phyloP scores from a whole-genome alignment of 2,329 filamentous ascomycete genomes.

The Cytospora piceicola region DNA sequence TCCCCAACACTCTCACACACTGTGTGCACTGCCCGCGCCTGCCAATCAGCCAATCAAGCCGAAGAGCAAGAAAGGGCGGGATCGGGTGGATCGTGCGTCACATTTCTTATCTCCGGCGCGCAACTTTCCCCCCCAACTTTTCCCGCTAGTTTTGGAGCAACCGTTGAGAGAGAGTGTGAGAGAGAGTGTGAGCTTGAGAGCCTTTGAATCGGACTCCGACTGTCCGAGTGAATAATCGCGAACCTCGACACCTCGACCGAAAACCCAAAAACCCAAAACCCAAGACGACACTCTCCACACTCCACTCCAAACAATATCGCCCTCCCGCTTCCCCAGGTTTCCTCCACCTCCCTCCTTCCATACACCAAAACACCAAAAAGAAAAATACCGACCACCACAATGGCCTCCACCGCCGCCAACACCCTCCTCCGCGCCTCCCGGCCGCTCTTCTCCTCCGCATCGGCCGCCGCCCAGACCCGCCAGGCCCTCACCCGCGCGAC shows the following conservation, averaged over 20 bases:
- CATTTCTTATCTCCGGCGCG: conserved; percentile 24
- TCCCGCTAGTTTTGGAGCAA: conserved; percentile 15
- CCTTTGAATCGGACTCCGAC: conserved; percentile 26
- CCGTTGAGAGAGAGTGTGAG: too few species aligned
- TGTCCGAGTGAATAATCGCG: conserved; percentile 1
- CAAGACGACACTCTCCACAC: not conserved
- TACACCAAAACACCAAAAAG: not conserved
- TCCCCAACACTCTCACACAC: too few species aligned
- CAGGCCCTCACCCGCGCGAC: conserved; percentile 54
- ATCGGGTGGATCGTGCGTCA: conserved; percentile 15
- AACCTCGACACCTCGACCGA: too few species aligned
- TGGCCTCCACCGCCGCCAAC: conserved; percentile 45
- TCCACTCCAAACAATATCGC: conserved; percentile 1
- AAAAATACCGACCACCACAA: conserved; percentile 22
- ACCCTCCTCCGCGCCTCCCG: conserved; percentile 59
- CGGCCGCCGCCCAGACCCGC: conserved; percentile 57
- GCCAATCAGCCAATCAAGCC: too few species aligned
- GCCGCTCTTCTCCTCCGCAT: conserved; percentile 60
- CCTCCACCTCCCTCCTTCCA: not conserved
- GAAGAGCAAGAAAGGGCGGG: too few species aligned
- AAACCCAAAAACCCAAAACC: not conserved
- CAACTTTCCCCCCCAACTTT: conserved; percentile 15
- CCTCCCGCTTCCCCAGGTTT: not conserved
- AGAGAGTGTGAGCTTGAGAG: too few species aligned
- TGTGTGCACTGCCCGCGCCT: too few species aligned